Base-by-base conservation (phyloP, 495 filamentous ascomycete genomes). In the Penicillium coprophilum region DNA sequence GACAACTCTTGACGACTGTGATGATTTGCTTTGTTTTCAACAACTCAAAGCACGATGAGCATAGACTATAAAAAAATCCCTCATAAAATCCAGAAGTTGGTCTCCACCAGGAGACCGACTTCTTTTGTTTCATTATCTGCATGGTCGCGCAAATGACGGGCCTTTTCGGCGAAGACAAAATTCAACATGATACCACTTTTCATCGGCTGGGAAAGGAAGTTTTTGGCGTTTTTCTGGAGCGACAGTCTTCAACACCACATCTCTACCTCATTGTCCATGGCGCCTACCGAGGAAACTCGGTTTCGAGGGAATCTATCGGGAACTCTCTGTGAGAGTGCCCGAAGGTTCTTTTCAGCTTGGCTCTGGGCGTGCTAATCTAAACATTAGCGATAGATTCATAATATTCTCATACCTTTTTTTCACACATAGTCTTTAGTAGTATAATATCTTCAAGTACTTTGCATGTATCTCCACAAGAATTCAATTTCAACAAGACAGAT, bases 21-120 rank as follows among this genome's bases (percentile, higher is more conserved):
- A 81, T 77, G 77, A 78, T 70, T 65, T 62, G 77, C 77, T 80
- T 82, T 82, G 79, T 81, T 82, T 81, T 82, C 79, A 82, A 82
- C 79, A 82, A 82, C 75, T 77, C 79, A 77, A 79, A 73, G 75
- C 74, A 75, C 66, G 65, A 66, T 45, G 47, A 66, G 68, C 71
- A 77, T 77, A 79, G 75, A 79, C 67, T 67, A 69, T 64, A 67
- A 60, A 70, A 70, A 67, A 70, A 67, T 61, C 48, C 50, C 49
- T 49, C 23, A 49, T 49, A 58, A 59, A 61, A 66, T 36, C 46
- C 44, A 57, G 52, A 59, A 47, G 28, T 61, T 66, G 63, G 53
- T 50, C 52, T 38, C 63, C 44, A 12, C 34, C 21, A 27, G 51
- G 53, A 44, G 34, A 41, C 45, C 56, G 49, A 53, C 49, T 49